Conservation (phyloP, 1,284 basidiomycete species). For the Tausonia pullulans region DNA sequence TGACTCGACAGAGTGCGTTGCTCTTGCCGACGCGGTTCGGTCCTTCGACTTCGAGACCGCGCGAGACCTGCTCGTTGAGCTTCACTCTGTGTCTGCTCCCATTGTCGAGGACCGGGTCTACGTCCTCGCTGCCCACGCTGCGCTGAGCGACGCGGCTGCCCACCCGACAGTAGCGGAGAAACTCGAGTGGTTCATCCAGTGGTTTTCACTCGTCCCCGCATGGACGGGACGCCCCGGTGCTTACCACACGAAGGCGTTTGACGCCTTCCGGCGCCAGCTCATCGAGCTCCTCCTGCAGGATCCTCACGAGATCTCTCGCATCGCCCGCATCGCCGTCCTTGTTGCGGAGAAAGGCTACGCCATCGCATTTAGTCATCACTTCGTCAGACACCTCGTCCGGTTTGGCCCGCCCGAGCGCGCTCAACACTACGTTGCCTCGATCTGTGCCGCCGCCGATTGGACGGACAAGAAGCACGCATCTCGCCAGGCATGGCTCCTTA, state of each 20-base stretch:
- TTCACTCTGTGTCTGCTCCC: too few relatives aligned
- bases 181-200: constrained; percentile 12
- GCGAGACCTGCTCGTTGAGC: too few relatives aligned
- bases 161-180: not conserved
- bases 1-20: too few relatives aligned
- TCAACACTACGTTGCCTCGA: not conserved
- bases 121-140: too few relatives aligned
- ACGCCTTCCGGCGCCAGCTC: not conserved
- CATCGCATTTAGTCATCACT: not conserved
- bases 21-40: too few relatives aligned
- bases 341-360: constrained; percentile 12
- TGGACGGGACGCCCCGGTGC: not conserved
- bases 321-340: constrained; percentile 7
- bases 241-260: not conserved
- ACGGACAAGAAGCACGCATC: not conserved
- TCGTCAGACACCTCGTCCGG: not conserved
- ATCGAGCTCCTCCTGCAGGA: not conserved
- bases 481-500: not conserved
- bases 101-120: too few relatives aligned
- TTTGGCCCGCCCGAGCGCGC: constrained; percentile 3
- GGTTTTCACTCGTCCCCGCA: constrained; percentile 8
- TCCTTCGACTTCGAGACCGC: too few relatives aligned
- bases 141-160: too few relatives aligned
- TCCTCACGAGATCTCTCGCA: not conserved
- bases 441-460: constrained; percentile 8